Evolutionary conservation across 2,329 filamentous ascomycete genomes (phyloP).

Genomic region (Fusarium keratoplasticum): DNA sequence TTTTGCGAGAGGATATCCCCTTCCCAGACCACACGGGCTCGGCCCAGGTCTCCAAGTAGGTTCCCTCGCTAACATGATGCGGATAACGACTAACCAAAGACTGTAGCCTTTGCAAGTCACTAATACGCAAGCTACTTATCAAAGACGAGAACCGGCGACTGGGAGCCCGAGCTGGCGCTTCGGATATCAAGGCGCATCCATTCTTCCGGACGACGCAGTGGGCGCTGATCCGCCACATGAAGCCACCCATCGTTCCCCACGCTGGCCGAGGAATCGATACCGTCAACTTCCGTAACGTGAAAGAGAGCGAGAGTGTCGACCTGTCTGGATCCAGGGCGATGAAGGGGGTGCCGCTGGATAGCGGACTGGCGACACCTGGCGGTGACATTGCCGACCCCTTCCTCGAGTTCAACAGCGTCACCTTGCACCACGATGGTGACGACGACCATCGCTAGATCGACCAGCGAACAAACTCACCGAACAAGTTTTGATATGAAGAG

Average conservation of each 20-base stretch:
- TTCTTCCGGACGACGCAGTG: conserved; percentile 98
- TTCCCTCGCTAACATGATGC: background rate
- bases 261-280: conserved; percentile 92
- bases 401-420: conserved; percentile 98
- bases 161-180: conserved; percentile 93
- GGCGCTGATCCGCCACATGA: conserved; percentile 97
- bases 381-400: conserved; percentile 90
- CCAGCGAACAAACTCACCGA: conserved; percentile 10
- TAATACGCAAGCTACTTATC: conserved; percentile 96
- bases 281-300: conserved; percentile 97
- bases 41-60: conserved; percentile 92
- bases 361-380: conserved; percentile 85
- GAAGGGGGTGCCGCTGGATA: conserved; percentile 87
- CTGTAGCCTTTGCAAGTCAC: conserved; percentile 88
- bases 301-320: conserved; percentile 96
- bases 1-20: conserved; percentile 92
- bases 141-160: conserved; percentile 96
- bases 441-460: conserved; percentile 60
- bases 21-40: conserved; percentile 90
- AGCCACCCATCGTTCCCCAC: conserved; percentile 95
- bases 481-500: conserved; percentile 1
- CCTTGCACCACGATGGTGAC: conserved; percentile 94
- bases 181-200: conserved; percentile 94
- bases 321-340: conserved; percentile 71
- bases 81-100: background rate